phyloP scores from a whole-genome alignment of 768 basidiomycete species.

The Xerocomellus chrysenteron region DNA sequence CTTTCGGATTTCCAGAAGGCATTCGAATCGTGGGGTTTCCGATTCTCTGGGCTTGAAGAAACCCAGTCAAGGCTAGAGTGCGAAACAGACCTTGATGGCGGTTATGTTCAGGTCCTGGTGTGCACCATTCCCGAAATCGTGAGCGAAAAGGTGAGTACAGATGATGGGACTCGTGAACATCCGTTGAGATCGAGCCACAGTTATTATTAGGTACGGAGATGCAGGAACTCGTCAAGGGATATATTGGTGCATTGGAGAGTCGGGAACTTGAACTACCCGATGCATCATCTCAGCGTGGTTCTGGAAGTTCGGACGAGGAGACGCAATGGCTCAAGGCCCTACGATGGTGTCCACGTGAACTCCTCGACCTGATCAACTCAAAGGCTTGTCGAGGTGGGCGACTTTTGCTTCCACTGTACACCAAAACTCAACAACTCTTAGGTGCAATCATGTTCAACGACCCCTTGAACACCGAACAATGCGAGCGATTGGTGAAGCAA shows the following conservation, averaged over 20 bases:
- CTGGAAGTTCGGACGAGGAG: conserved; percentile 18
- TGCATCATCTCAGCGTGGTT: conserved; percentile 9
- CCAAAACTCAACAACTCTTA: conserved; percentile 32
- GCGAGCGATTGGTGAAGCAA: conserved; percentile 61
- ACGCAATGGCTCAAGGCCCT: conserved; percentile 66
- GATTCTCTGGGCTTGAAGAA: conserved; percentile 42
- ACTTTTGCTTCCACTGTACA: not conserved
- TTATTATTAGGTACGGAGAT: conserved; percentile 70
- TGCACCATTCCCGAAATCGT: conserved; percentile 66
- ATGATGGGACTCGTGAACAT: not conserved
- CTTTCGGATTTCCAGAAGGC: conserved; percentile 42
- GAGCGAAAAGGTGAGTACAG: conserved; percentile 54
- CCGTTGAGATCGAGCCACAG: conserved; percentile 35
- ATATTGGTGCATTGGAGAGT: conserved; percentile 59
- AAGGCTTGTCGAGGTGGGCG: conserved; percentile 89
- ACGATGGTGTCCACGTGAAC: conserved; percentile 77
- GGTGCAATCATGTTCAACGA: conserved; percentile 99
- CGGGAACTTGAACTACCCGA: conserved; percentile 36
- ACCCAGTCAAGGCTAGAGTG: conserved; percentile 18
- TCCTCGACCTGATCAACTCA: conserved; percentile 87
- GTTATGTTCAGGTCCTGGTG: conserved; percentile 67
- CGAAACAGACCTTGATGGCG: conserved; percentile 24
- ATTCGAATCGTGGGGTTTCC: conserved; percentile 71
- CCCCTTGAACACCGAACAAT: conserved; percentile 62
- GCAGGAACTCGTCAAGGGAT: conserved; percentile 71